phyloP scores from a whole-genome alignment of 2,329 filamentous ascomycete species.

The Nannizziopsis barbatae region DNA sequence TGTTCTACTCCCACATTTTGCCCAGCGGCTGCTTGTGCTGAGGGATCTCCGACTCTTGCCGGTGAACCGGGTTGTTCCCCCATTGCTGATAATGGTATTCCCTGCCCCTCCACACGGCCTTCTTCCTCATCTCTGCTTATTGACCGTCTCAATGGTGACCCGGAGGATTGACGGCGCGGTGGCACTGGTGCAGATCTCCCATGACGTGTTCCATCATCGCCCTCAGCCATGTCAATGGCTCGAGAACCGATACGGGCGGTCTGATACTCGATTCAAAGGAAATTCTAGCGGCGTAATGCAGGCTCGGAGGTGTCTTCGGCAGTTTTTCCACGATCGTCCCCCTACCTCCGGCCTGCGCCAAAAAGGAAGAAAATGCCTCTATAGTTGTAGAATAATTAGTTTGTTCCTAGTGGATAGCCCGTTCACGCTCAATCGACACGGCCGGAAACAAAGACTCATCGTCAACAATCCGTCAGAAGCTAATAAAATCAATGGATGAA shows the following conservation, averaged over 20 bases:
- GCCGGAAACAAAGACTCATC: slow-evolving; percentile 2
- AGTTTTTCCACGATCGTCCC: not conserved
- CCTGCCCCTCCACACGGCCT: slow-evolving; percentile 40
- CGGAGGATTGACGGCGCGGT: slow-evolving; percentile 12
- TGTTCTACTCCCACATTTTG: not conserved
- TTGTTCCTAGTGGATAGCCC: not conserved
- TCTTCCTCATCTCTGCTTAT: slow-evolving; percentile 3
- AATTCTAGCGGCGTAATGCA: not conserved
- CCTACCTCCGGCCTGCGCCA: no score
- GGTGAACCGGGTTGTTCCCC: not conserved
- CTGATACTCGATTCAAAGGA: not conserved
- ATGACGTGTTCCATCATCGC: slow-evolving; percentile 3
- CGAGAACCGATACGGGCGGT: no score
- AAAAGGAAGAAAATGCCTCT: not conserved
- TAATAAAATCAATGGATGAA: not conserved
- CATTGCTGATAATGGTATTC: slow-evolving; percentile 33
- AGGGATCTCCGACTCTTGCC: slow-evolving; percentile 1
- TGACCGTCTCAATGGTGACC: slow-evolving; percentile 14
- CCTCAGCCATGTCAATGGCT: slow-evolving; percentile 10
- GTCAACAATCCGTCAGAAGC: not conserved
- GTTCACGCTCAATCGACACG: not conserved
- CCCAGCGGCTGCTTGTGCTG: not conserved
- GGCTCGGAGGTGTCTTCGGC: not conserved
- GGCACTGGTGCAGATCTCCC: slow-evolving; percentile 8
- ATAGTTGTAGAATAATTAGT: not conserved